Evolutionary conservation across 2,329 filamentous ascomycete species (phyloP), one percentile per base, ranked within the genome.

Genomic region (Aureobasidium leucospermi): DNA sequence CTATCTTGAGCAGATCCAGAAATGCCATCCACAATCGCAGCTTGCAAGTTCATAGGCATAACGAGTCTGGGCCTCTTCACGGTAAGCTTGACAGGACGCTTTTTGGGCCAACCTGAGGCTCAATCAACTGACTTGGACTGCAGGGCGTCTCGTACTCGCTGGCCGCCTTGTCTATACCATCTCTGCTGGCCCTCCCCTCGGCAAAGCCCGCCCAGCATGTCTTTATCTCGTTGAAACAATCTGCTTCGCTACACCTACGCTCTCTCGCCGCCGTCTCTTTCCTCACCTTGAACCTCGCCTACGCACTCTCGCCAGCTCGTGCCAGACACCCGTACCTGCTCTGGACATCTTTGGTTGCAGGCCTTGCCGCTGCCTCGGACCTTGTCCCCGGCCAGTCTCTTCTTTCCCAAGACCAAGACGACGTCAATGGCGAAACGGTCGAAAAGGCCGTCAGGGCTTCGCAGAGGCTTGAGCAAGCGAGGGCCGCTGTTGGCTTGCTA

Each of bases 41-140:
- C 88, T 73, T 85, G 89, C 77, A 96, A 97, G 78, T 96, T 96
- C 73, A 88, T 96, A 66, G 93, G 93, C 69, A 95, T 90, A 55
- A 84, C 96, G 65, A 93, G 88, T 67, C 81, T 96, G 60, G 93
- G 93, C 64, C 81, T 96, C 60, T 77, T 96, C 73, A 96, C 91
- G 61, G 91, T 96, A 83, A 69, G 87, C 79, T 62, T 36, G 47
- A 39, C 48, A 48, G 46, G 34, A 55, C 46, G 16, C 38, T 34
- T 5, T n/a, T 34, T 59, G 29, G 61, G 19, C 51, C 49, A 6
- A 15, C 29, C 29, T 19, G 41, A 36, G 28, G 32, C 16, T 45
- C 43, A 19, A 41, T 46, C 53, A 11, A 55, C 59, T 61, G 42
- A 65, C 48, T 34, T 31, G 38, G 36, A 43, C 23, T 23, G n/a